Evolutionary conservation across 73 alveolate species (phyloP), one percentile per base, ranked within the genome.

Genomic region (Paramecium bursaria): DNA sequence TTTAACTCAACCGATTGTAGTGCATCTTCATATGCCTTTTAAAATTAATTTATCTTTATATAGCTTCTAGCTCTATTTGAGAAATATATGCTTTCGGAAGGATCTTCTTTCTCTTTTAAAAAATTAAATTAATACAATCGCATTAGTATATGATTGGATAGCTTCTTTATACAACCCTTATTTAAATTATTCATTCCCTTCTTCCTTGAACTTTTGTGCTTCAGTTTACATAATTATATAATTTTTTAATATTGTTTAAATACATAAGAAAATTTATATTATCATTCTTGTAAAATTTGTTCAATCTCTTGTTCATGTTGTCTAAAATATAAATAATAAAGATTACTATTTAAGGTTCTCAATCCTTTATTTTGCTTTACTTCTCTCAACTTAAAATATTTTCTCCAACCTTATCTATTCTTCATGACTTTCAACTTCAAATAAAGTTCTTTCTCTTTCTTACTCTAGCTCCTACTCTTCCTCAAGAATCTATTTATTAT

Each of bases 11-110:
- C 11, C 4, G 82, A 42, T 10, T 33, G 46, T 4, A 47, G 26
- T 2, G 82, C 82, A 67, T 67, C 82, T 9, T 67, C 17, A 67
- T 47, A 67, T 6, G 82, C 82, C 1, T 67, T 47, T 67, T 67
- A n/a, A 39, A 21, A 67, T 67, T 47, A 25, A 15, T 19, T 67
- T 67, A 67, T 11, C 15, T 67, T 39, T 15, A 39, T 39, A 42
- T 67, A 39, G 35, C 82, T 39, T 21, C 7, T 67, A 1, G 60
- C 23, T 67, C 82, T 67, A 67, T 67, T 67, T 2, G 82, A 67
- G 21, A 21, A 67, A 47, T 39, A 67, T 39, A 67, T 26, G 21
- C 82, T 67, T 67, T 67, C 33, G 44, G 82, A 39, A 19, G 33
- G 7, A 67, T 67, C 82, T 67, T 67, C 82, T 21, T 15, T 17